Base-by-base conservation (phyloP, 176 grass and related monocot species). In the Oryza nivara region DNA sequence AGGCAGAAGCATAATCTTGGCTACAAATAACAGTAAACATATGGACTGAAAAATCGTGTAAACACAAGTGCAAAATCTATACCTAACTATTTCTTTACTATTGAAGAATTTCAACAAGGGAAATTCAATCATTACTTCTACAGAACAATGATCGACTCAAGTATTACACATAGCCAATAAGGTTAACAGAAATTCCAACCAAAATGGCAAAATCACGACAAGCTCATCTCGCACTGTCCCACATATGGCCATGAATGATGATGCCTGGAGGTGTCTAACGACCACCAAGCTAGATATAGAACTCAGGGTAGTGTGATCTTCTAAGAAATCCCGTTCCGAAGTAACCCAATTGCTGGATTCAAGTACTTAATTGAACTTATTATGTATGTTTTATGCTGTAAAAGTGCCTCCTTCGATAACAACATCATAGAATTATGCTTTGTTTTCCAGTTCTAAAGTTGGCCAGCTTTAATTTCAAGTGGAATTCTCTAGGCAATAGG, bases 111-210 rank as follows among this genome's bases (percentile, higher is more conserved):
- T 64, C 77, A 0, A 30, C 26, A 77, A 64, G 20, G 72, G 35
- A 26, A 76, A 70, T 40, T 74, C 61, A 73, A 77, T 3, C 52
- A 73, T 45, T 72, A 73, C 25, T 9, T 51, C 13, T n/a, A 47
- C 20, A n/a, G 16, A 65, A 83, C 19, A n/a, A 87, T 16, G 47
- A 76, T 15, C 25, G 66, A 12, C 6, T 46, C 26, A 8, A 20
- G 10, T 34, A 49, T 49, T 2, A 52, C 8, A 2, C 28, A 5
- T 9, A 52, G 2, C 46, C 35, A 58, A 68, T 30, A 68, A 43
- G 46, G 13, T 38, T 7, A 72, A 43, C 8, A 9, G 46, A 12
- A 56, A 68, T n/a, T 30, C 25, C 11, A 43, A 61, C 49, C 16
- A 63, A 64, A 28, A 28, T 28, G 28, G 28, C 28, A 28, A 28